Evolutionary conservation across 345 rosid genomes (phyloP), one percentile per base, ranked within the genome.

Genomic region (Hevea brasiliensis): DNA sequence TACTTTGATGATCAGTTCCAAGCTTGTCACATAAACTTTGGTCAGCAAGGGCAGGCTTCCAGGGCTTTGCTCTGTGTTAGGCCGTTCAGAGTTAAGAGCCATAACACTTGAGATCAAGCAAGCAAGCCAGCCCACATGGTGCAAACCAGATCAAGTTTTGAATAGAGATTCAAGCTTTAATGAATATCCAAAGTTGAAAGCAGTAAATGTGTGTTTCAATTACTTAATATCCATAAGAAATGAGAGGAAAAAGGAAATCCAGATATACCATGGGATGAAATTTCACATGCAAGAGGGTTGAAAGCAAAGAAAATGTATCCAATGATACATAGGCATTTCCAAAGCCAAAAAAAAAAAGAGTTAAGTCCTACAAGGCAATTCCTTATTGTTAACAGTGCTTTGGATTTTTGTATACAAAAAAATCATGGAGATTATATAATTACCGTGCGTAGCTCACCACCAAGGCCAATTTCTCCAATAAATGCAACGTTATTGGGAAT

Each of bases 391-490:
- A 48, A 37, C 44, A 35, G 27, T 0, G 14, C 21, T 21, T 37
- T n/a, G 8, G 3, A 41, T 9, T 26, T 7, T 42, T 55, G 27
- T 2, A 45, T 7, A 14, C 37, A 8, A 24, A 65, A 40, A 29
- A 27, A 35, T 18, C 12, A 41, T 7, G 60, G 24, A 13, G 45
- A n/a, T 8, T 10, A 62, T 20, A 5, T 71, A 75, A 85, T 81
- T 85, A 94, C 98, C 83, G 79, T 62, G 35, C 89, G 97, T 71
- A 92, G 86, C 82, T 94, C 97, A 0, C 98, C 98, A 6, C 88
- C 90, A 0, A 92, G 89, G 76, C 97, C 98, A 66, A 94, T 78
- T 82, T 92, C 98, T 44, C 95, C 98, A 0, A 94, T 86, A 82
- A 94, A 94, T 60, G 93, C 98, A 69, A 87, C 70, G 7, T 91